Conservation (phyloP, 2,329 filamentous ascomycete genomes). For the Berkeleyomyces rouxiae region DNA sequence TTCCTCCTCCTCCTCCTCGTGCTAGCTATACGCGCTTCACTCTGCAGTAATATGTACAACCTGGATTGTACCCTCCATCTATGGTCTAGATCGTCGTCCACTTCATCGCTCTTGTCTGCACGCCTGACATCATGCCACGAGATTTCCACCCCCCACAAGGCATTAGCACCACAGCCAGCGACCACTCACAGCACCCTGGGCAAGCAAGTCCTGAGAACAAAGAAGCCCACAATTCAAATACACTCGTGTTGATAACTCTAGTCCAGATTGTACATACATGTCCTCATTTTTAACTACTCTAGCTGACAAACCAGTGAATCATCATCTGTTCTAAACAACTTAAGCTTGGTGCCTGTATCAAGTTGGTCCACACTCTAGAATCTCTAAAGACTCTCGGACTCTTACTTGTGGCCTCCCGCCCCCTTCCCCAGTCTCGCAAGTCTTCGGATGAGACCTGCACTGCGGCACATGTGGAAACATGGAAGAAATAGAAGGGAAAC, state of each 20-base stretch:
- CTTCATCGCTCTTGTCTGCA: background rate
- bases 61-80: background rate
- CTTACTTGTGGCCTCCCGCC: background rate
- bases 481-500: background rate
- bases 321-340: too few species aligned
- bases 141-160: background rate
- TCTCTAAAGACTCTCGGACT: too few species aligned
- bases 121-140: background rate
- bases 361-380: too few species aligned
- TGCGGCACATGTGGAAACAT: background rate
- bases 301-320: too few species aligned
- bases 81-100: background rate
- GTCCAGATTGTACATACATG: too few species aligned
- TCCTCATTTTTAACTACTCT: too few species aligned
- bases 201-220: too few species aligned
- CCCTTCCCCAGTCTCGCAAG: background rate
- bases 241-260: too few species aligned
- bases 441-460: background rate
- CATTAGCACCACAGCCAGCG: background rate
- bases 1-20: background rate
- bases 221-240: too few species aligned
- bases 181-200: too few species aligned
- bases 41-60: background rate
- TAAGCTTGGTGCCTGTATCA: too few species aligned
- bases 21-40: background rate